phyloP scores from a whole-genome alignment of 179 eudicot species.

The Beta lomatogona region DNA sequence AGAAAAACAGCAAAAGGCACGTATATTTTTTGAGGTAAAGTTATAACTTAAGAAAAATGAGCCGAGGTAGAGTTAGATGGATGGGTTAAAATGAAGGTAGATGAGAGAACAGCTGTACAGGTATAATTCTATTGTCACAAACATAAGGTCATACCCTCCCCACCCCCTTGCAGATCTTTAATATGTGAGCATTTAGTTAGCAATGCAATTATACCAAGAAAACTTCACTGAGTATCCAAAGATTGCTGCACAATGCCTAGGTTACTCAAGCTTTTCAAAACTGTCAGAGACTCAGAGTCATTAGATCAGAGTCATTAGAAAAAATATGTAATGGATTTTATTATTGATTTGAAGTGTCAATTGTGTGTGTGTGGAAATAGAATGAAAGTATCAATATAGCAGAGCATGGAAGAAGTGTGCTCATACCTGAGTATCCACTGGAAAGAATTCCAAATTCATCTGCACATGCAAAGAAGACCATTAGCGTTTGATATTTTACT shows the following conservation, averaged over 20 bases:
- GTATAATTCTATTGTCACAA: neutral
- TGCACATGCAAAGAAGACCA: constrained; percentile 36
- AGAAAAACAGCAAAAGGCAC: neutral
- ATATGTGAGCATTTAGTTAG: neutral
- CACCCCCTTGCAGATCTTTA: neutral
- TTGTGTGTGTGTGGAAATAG: neutral
- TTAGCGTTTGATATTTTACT: neutral
- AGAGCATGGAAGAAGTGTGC: neutral
- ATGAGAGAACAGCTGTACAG: neutral
- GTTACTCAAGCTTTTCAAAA: neutral
- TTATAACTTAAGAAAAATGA: too few species aligned
- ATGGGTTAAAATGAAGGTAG: neutral
- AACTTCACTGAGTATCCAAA: neutral
- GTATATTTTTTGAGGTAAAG: neutral
- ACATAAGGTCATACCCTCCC: too few species aligned
- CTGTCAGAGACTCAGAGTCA: neutral
- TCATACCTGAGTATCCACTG: constrained; percentile 85
- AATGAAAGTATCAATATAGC: neutral
- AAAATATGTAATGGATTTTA: too few species aligned
- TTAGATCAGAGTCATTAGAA: too few species aligned
- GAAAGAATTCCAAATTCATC: constrained; percentile 98
- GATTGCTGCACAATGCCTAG: neutral
- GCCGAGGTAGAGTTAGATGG: neutral
- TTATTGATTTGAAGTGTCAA: neutral
- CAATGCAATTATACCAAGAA: neutral